Evolutionary conservation across 2,329 filamentous ascomycete genomes (phyloP), one percentile per base, ranked within the genome.

Genomic region (Mycocentrospora acerina): DNA sequence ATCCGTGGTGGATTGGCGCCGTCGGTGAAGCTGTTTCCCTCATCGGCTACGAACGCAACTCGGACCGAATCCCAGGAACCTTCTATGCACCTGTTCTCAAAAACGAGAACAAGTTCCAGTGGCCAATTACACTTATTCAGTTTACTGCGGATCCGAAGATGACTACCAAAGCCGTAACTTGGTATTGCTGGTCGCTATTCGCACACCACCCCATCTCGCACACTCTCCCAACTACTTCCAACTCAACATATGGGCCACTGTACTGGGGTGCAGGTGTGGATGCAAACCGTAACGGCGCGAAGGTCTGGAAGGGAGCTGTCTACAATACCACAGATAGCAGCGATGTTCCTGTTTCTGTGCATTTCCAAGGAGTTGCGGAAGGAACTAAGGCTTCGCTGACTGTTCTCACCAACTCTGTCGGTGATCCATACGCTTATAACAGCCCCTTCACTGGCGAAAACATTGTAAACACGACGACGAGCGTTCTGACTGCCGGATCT

Each of bases 21-120:
- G 78, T 86, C 3, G 76, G 76, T 11, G 83, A 86, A 58, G 82
- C 80, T 16, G 72, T 86, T n/a, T 82, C 77, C 38, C 69, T 85
- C 12, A 72, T 86, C 45, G 79, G 81, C 13, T 78, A 79, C 19
- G 83, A 86, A 71, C 73, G 82, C 39, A 86, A 86, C 62, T 72
- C 74, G 3, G 79, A 83, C 50, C 72, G 75, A 14, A 73, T 83
- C 29, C 72, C 74, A 2, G 78, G 77, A 6, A 73, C 75, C 1
- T 57, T 55, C 34, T 60, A 63, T 37, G 62, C 62, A 1, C 63
- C 64, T 0, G 49, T 64, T 1, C 25, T 67, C 15, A 60, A 64
- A 39, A 66, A 67, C 44, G 49, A 59, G 37, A 63, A 67, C 44
- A 49, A 55, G 12, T 64, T 55, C 42, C 55, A 67, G 36, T 67